Evolutionary conservation across 2,329 filamentous ascomycete species (phyloP).

Genomic region (Beauveria sp.): DNA sequence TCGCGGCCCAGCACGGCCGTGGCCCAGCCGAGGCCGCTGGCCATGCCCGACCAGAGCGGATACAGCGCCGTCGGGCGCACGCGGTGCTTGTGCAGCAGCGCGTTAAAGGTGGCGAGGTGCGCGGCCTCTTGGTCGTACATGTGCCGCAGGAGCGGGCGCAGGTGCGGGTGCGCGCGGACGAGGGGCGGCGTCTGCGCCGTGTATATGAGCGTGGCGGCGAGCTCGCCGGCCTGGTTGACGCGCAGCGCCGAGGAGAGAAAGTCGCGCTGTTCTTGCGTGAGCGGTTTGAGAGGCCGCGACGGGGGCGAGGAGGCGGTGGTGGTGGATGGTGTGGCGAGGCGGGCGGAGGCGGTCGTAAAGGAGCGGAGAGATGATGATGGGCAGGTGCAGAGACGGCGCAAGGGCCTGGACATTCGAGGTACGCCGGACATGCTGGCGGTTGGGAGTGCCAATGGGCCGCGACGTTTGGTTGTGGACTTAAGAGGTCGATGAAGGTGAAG

Average conservation of each 20-base stretch:
- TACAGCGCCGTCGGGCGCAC: conserved; percentile 90
- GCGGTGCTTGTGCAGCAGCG: conserved; percentile 73
- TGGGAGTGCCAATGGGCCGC: not conserved
- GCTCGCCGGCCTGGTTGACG: conserved; percentile 94
- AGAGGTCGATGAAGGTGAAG: not conserved
- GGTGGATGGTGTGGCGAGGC: not conserved
- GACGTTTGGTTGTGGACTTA: not conserved
- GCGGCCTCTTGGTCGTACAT: conserved; percentile 96
- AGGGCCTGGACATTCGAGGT: conserved; percentile 14
- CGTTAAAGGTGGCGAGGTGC: conserved; percentile 81
- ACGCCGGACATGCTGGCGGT: conserved; percentile 13
- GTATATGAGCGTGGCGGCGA: conserved; percentile 95
- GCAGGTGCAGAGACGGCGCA: conserved; percentile 6
- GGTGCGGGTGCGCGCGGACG: conserved; percentile 71
- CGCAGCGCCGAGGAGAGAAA: conserved; percentile 79
- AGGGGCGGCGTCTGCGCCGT: conserved; percentile 79
- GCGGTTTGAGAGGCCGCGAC: conserved; percentile 43
- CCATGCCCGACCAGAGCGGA: conserved; percentile 76
- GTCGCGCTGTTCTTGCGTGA: conserved; percentile 62
- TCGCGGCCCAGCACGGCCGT: conserved; percentile 85
- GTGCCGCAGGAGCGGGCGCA: conserved; percentile 86
- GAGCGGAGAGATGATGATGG: not conserved
- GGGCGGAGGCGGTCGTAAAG: not conserved
- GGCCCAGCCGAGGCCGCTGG: conserved; percentile 77
- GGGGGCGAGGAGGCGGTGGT: conserved; percentile 11